These are phyloP conservation scores for Cryptococcus wingfieldii DNA, from an alignment of 1,284 basidiomycete genomes.

Conservation along the genomic window DNA sequence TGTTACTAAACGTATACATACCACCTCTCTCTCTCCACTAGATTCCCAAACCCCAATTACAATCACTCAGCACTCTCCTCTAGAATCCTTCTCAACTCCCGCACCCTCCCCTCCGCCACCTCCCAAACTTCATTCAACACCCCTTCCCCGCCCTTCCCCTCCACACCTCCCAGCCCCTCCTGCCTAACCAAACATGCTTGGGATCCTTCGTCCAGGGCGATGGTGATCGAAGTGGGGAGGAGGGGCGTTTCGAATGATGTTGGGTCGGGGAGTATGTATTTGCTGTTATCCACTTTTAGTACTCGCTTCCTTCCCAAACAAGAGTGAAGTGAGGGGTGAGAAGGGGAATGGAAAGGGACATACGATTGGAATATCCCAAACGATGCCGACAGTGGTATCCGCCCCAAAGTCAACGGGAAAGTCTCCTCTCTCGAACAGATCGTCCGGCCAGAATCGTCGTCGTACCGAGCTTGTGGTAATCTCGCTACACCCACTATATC, in stretches of 20 bases:
- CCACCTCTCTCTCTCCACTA: too few species aligned
- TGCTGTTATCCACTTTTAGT: constrained; percentile 25
- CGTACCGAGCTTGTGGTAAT: constrained; percentile 68
- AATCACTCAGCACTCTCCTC: constrained; percentile 10
- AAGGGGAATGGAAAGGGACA: constrained; percentile 30
- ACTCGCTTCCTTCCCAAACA: neutral
- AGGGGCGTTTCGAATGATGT: constrained; percentile 86
- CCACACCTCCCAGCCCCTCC: constrained; percentile 60
- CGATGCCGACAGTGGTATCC: constrained; percentile 61
- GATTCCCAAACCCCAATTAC: too few species aligned
- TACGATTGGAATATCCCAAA: constrained; percentile 81
- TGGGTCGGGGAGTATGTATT: constrained; percentile 72
- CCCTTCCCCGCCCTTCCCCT: constrained; percentile 35
- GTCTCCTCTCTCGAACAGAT: constrained; percentile 60
- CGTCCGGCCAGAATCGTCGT: constrained; percentile 64
- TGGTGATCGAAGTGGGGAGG: constrained; percentile 63
- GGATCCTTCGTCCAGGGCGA: constrained; percentile 59
- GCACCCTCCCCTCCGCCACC: constrained; percentile 31
- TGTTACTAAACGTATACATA: too few species aligned
- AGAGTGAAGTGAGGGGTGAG: neutral
- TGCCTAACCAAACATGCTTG: constrained; percentile 53
- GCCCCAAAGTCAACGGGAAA: constrained; percentile 50
- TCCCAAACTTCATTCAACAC: constrained; percentile 39
- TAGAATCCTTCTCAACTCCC: constrained; percentile 27
- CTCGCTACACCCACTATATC: constrained; percentile 53